Evolutionary conservation across 164 flowering plant genomes (phyloP).

Genomic region (Malania oleifera): DNA sequence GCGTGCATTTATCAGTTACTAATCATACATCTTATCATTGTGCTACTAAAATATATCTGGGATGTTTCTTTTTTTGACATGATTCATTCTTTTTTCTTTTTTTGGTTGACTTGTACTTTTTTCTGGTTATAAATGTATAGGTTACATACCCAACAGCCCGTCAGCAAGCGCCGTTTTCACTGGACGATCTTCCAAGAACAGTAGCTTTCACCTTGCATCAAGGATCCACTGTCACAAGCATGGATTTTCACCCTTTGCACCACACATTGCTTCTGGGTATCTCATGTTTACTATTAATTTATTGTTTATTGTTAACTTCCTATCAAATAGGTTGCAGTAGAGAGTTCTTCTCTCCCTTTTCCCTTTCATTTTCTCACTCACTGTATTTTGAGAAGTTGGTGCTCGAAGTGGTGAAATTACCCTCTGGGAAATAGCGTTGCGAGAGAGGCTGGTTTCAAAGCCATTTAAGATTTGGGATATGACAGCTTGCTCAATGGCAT

Average conservation of each 20-base stretch:
- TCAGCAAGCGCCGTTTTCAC: constrained; percentile 62
- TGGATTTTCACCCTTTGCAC: constrained; percentile 91
- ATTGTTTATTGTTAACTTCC: no score
- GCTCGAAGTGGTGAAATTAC: constrained; percentile 61
- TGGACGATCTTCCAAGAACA: constrained; percentile 74
- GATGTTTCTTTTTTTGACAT: no score
- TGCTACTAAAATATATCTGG: no score
- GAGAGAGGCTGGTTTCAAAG: constrained; percentile 62
- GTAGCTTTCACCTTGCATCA: constrained; percentile 66
- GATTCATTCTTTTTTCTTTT: no score
- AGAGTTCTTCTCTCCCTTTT: no score
- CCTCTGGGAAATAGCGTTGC: constrained; percentile 63
- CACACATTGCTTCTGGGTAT: constrained; percentile 75
- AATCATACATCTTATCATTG: neutral
- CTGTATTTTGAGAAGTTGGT: constrained; percentile 50
- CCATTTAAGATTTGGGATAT: constrained; percentile 80
- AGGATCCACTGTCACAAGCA: constrained; percentile 75
- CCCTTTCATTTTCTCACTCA: constrained; percentile 10
- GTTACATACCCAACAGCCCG: constrained; percentile 59
- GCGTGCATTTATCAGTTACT: neutral
- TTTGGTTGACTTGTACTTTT: no score
- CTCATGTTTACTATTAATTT: no score
- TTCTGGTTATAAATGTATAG: no score
- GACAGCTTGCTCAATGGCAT: constrained; percentile 35
- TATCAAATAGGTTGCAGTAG: no score